Base-by-base conservation (phyloP, 176 grass and related monocot genomes). In the Rhynchospora tenuis region DNA sequence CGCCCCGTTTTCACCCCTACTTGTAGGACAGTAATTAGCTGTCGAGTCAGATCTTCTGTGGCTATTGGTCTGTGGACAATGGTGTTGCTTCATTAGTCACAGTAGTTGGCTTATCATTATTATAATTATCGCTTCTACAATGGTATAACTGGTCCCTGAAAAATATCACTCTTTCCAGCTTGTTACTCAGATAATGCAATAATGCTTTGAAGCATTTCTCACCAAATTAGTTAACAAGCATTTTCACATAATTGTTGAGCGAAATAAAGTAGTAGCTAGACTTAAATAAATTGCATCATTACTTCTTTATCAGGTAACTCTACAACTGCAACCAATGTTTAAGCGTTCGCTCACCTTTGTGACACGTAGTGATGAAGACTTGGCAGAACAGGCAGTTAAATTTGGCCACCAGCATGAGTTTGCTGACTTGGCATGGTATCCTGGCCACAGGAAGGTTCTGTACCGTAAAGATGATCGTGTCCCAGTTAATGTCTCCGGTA, bases 371-470 rank as follows among this genome's bases (percentile, higher is more conserved):
- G 88, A 90, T 12, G 4, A 28, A 1, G 71, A 88, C 79, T 72
- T 92, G 20, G 83, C 70, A 3, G 88, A 87, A 14, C 60, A 70
- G 3, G 83, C 54, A 44, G 55, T 59, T 72, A 72, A 78, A 17
- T 92, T 90, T 33, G 82, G 68, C 1, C 0, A 27, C 2, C 76
- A 88, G 54, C 79, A 92, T 46, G 91, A 92, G 69, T 92, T 90
- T 62, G 88, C 60, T 1, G 91, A 92, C 79, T 61, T 92, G 10
- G 28, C 26, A 24, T 92, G 91, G 91, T 92, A 88, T 63, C 90
- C 91, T 1, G 88, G 85, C 55, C 85, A 84, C 4, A 15, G 70
- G n/a, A 85, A 62, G 64, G 88, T 84, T n/a, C 20, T 92, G 6
- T 92, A 88, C 72, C 85, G 91, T 2, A 31, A 83, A 5, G 91